These are phyloP conservation scores for Bonnemaisonia californica DNA, from an alignment of 31 red algal species.

Conservation along the genomic window DNA sequence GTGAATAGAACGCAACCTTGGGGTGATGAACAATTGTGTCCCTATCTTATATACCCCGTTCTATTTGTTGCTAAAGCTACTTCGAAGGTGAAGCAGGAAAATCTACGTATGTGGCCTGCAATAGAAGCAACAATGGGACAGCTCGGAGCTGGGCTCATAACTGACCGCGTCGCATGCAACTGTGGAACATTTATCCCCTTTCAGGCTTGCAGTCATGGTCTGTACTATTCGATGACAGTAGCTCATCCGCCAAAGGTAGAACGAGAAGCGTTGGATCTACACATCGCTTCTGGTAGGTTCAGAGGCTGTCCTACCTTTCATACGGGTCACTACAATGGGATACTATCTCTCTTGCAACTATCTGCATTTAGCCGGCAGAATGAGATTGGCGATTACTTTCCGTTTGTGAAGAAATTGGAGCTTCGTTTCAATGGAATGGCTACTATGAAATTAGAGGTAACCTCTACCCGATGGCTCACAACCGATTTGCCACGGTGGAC, in stretches of 20 bases:
- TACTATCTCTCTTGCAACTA: background rate
- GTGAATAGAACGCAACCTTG: conserved; percentile 4
- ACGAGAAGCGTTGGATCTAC: conserved; percentile 18
- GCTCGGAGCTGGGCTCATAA: conserved; percentile 11
- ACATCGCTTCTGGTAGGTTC: conserved; percentile 17
- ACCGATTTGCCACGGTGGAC: too few relatives aligned
- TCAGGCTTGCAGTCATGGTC: conserved; percentile 3
- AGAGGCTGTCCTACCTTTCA: conserved; percentile 23
- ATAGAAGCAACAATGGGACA: conserved; percentile 16
- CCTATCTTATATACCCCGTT: conserved; percentile 7
- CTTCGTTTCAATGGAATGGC: conserved; percentile 23
- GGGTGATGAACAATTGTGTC: conserved; percentile 12
- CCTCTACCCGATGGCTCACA: conserved; percentile 16
- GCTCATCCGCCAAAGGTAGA: background rate
- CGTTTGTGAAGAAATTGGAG: background rate
- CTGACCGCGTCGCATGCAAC: conserved; percentile 1
- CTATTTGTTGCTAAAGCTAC: conserved; percentile 2
- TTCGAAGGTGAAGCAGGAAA: background rate
- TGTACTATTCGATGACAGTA: conserved; percentile 30
- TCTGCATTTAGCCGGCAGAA: background rate
- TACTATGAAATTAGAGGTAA: conserved; percentile 9
- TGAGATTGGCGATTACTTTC: background rate
- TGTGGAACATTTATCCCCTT: conserved; percentile 12
- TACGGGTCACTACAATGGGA: background rate
- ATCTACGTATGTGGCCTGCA: conserved; percentile 7